A percentile compares a stretch with the other conserved stretches of the same genome.
These are phyloP conservation scores for Schizonepeta tenuifolia DNA, from an alignment of 257 asterid genomes.

Conservation along the genomic window DNA sequence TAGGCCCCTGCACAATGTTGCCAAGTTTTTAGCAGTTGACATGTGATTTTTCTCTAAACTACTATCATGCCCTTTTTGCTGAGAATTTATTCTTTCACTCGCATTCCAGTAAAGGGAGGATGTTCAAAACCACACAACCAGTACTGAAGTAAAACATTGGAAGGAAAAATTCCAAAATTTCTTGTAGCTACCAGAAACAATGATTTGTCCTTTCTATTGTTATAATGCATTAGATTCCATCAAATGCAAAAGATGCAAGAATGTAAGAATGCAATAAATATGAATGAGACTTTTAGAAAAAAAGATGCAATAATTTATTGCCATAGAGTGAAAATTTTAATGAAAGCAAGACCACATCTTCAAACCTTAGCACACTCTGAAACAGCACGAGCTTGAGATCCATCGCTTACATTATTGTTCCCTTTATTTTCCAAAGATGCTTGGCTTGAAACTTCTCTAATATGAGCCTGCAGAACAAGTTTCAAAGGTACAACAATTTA, in stretches of 20 bases:
- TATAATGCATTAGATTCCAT: slow-evolving; percentile 16
- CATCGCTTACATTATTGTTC: slow-evolving; percentile 37
- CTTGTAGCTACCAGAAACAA: slow-evolving; percentile 1
- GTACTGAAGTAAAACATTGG: not conserved
- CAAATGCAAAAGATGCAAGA: slow-evolving; percentile 5
- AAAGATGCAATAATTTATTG: not conserved
- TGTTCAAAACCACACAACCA: not conserved
- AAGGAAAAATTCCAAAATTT: not conserved
- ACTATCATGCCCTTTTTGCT: not conserved
- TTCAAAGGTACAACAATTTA: slow-evolving; percentile 23
- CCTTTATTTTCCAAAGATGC: slow-evolving; percentile 43
- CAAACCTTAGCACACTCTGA: slow-evolving; percentile 60
- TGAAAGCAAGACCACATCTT: slow-evolving; percentile 31
- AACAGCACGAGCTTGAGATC: slow-evolving; percentile 36
- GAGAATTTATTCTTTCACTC: not conserved
- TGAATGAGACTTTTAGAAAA: slow-evolving; percentile 10
- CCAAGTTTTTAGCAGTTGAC: not conserved
- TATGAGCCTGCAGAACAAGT: slow-evolving; percentile 56
- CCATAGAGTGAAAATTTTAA: not conserved
- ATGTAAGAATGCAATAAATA: not conserved
- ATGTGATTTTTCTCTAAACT: not conserved
- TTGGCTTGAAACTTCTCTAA: slow-evolving; percentile 43
- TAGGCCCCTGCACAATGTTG: not conserved
- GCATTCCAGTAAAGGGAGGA: slow-evolving; percentile 6
- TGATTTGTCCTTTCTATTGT: not conserved